Base-by-base conservation (phyloP, 345 rosid genomes). In the Excoecaria agallocha region DNA sequence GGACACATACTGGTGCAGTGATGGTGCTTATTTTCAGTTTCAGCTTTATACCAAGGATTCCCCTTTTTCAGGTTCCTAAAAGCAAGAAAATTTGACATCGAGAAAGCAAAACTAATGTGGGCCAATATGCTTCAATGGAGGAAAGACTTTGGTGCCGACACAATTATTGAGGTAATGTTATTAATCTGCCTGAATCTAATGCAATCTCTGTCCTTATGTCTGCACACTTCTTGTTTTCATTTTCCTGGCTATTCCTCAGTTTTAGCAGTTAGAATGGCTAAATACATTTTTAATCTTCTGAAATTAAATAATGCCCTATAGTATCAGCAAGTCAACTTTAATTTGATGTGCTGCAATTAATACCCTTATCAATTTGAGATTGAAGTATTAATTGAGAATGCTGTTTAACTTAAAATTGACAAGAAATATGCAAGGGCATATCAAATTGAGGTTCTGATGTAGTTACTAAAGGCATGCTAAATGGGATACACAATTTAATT, bases 1-100 rank as follows among this genome's bases (percentile, higher is more conserved):
- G 20, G 30, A 63, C 50, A 6, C 45, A 7, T 51, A 63, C 35
- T 75, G 56, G 17, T 22, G 30, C 13, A 56, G 22, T 45, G 6
- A 39, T 43, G 24, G 24, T 61, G n/a, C 41, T 20, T 62, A 19
- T 67, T n/a, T 65, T 16, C 54, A 65, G 58, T 39, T 59, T 57
- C 24, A 48, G 37, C 66, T 54, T 37, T 2, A 45, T 49, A 17
- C 45, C 37, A 61, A 55, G 60, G 37, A 54, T 61, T 76, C 19
- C 48, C 8, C 64, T 69, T 75, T 69, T 83, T 72, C 81, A 94
- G 98, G 68, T 94, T 94, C 80, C 77, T 94, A 69, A 92, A 90
- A 82, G 98, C 96, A 60, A 92, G 98, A 89, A 94, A 92, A 69
- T 92, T 94, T 75, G 96, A 94, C 74, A 60, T 90, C 43, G 93